Percentiles rank a stretch among this genome's conserved stretches.
phyloP scores from a whole-genome alignment of 805 yeast species.

The Yamadazyma nakazawae region DNA sequence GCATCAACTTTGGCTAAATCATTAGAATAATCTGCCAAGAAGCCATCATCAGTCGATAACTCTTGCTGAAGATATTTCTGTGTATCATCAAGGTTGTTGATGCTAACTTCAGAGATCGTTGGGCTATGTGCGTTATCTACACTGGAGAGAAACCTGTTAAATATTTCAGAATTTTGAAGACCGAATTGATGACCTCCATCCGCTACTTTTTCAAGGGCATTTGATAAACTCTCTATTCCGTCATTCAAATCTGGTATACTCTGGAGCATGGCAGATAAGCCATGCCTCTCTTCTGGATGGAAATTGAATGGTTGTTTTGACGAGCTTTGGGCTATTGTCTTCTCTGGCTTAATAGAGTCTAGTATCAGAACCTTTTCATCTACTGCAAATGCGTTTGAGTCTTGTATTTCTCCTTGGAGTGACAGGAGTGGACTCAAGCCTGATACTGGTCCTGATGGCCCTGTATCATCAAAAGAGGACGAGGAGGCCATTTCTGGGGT shows the following conservation, averaged over 20 bases:
- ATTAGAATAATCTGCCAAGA: conserved; percentile 27
- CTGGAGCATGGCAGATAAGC: background rate
- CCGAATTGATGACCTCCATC: conserved; percentile 25
- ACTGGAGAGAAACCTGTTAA: conserved; percentile 20
- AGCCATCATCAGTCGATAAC: conserved; percentile 14
- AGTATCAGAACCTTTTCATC: background rate
- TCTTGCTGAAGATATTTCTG: background rate
- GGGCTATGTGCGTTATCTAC: conserved; percentile 3
- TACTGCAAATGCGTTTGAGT: background rate
- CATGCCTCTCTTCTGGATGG: background rate
- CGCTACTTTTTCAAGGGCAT: conserved; percentile 23
- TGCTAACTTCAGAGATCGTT: background rate
- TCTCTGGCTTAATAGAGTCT: background rate
- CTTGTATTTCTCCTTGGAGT: background rate
- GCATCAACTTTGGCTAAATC: conserved; percentile 35
- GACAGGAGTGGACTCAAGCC: conserved; percentile 6
- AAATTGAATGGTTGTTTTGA: background rate
- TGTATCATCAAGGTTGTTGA: background rate
- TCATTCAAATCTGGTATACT: conserved; percentile 19
- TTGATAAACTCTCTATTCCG: conserved; percentile 25
- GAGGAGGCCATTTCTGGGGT: conserved; percentile 7
- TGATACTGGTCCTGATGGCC: conserved; percentile 14
- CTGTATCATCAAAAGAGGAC: conserved; percentile 6
- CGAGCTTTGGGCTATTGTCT: background rate
- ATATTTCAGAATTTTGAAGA: conserved; percentile 25